phyloP scores from a whole-genome alignment of 768 basidiomycete species.

The Termitomyces sp. region DNA sequence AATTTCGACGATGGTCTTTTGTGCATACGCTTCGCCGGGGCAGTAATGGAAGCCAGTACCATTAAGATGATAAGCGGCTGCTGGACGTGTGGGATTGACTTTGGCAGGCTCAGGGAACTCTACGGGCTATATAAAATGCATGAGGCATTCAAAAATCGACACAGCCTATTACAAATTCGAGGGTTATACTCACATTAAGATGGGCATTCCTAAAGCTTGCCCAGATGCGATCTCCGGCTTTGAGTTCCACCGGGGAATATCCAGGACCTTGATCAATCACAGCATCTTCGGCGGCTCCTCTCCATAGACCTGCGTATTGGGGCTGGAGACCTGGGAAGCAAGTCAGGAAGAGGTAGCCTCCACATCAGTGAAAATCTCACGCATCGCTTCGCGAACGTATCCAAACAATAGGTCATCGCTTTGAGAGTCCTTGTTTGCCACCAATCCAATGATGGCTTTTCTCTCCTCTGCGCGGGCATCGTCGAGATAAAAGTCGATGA shows the following conservation, averaged over 20 bases:
- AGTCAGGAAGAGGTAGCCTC: background rate
- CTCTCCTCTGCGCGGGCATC: conserved; percentile 35
- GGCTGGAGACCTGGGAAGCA: conserved; percentile 29
- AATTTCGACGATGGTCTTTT: conserved; percentile 39
- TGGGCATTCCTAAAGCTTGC: conserved; percentile 41
- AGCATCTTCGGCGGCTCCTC: conserved; percentile 29
- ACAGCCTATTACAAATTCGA: conserved; percentile 5
- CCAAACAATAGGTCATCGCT: conserved; percentile 37
- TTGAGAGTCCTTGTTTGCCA: conserved; percentile 25
- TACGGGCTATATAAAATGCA: conserved; percentile 23
- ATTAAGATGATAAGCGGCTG: conserved; percentile 23
- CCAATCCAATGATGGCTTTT: conserved; percentile 33
- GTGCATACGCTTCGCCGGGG: conserved; percentile 31
- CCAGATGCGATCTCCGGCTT: conserved; percentile 38
- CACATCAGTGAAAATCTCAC: conserved; percentile 18
- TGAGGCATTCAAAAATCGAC: background rate
- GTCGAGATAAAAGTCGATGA: conserved; percentile 53
- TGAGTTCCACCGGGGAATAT: conserved; percentile 29
- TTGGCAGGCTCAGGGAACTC: conserved; percentile 39
- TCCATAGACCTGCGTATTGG: conserved; percentile 40
- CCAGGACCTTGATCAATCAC: conserved; percentile 32
- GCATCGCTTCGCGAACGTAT: conserved; percentile 51
- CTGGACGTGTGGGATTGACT: conserved; percentile 37
- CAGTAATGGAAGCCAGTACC: conserved; percentile 41
- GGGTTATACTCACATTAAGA: conserved; percentile 27